A percentile compares a stretch with the other conserved stretches of the same genome.
Evolutionary conservation across 164 flowering plant genomes (phyloP).

Genomic region (Vitis rupestris): DNA sequence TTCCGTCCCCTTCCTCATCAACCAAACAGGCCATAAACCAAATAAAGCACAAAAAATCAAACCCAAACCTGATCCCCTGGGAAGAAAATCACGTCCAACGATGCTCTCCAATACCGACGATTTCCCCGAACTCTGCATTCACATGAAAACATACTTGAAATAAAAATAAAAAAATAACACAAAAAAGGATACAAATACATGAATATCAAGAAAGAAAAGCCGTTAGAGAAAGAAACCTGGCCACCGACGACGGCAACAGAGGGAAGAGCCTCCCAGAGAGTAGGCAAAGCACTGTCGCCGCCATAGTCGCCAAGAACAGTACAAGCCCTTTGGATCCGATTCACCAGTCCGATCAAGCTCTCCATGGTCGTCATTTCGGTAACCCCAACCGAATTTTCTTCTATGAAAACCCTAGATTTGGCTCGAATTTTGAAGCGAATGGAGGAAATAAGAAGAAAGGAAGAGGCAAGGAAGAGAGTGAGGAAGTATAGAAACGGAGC

Average conservation of each 20-base stretch:
- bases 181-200: not conserved
- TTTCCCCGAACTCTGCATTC: constrained; percentile 76
- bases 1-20: not conserved
- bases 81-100: constrained; percentile 85
- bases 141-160: constrained; percentile 1
- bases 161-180: constrained; percentile 6
- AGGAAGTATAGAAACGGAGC: constrained; percentile 2
- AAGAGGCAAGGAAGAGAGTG: not conserved
- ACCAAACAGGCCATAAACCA: not conserved
- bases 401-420: too few relatives aligned
- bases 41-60: not conserved
- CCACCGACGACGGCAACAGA: constrained; percentile 78
- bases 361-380: constrained; percentile 55
- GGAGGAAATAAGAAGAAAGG: not conserved
- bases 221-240: constrained; percentile 37
- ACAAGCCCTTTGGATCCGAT: constrained; percentile 64
- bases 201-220: not conserved
- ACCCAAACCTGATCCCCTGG: constrained; percentile 72
- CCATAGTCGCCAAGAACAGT: constrained; percentile 69
- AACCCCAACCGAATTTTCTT: not conserved
- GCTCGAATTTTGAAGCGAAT: not conserved
- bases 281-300: constrained; percentile 48
- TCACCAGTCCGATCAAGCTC: constrained; percentile 63
- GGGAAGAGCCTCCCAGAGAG: constrained; percentile 81
- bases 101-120: constrained; percentile 87